Base-by-base conservation (phyloP, 2,329 filamentous ascomycete species). In the Venturia pyrina region DNA sequence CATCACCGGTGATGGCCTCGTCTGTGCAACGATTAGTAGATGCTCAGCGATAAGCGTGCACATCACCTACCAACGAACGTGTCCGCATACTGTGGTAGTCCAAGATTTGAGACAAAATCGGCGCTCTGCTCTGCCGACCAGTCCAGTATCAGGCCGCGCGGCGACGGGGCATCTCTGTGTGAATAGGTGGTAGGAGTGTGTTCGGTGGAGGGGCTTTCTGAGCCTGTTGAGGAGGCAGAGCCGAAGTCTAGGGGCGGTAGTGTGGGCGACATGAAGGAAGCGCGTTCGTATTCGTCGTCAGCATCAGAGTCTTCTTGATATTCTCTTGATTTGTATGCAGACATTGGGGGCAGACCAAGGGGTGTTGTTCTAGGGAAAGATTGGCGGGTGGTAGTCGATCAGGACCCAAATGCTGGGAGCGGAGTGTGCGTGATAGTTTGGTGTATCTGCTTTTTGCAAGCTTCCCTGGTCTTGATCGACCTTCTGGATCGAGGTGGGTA, bases 1-100 rank as follows among this genome's bases (percentile, higher is more conserved):
- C 93, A 75, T 98, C 92, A 69, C 95, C 95, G 46, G 93, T 89
- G 71, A 99, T 96, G 69, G 91, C 92, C 74, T 99, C 96, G 73
- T 97, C 95, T 95, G 75, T 56, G 43, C 50, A 71, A 67, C 15
- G 69, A 44, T 62, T 19, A 40, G 28, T 66, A 34, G 21, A n/a
- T 17, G 41, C 56, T 48, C 37, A 24, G 5, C 24, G 3, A 17
- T 8, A 7, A 24, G 13, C 17, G 19, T 4, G 3, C 40, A 11
- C 5, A 56, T 24, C 50, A 82, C 87, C 72, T 80, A 96, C 92
- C 91, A 77, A 95, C 81, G 75, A 96, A 96, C 28, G 82, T 82
- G 73, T 92, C 87, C 66, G 89, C 87, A 78, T 96, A 96, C 75
- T 96, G 90, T 70, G 86, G 82, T 71, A 96, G 79, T 43, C 91